Percentiles rank a stretch among this genome's conserved stretches.
These are phyloP conservation scores for Solanum tacnaense DNA, from an alignment of 257 asterid genomes.

Conservation along the genomic window DNA sequence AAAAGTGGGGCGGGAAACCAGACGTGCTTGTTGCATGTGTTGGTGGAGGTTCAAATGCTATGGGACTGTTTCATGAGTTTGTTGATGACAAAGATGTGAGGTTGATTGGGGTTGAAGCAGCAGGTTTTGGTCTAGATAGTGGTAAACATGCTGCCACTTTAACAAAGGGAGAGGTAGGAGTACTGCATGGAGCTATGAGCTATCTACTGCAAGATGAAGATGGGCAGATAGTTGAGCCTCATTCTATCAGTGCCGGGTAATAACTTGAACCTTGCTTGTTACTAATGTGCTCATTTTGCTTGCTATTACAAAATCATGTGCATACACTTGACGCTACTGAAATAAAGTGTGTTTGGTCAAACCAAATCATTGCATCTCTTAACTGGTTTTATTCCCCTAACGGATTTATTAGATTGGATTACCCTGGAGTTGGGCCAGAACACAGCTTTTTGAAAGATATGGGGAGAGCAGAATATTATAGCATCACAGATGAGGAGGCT, in stretches of 20 bases:
- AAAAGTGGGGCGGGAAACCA: slow-evolving; percentile 86
- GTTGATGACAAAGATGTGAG: slow-evolving; percentile 77
- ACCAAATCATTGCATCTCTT: too few relatives aligned
- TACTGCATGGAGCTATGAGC: slow-evolving; percentile 95
- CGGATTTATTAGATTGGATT: slow-evolving; percentile 45
- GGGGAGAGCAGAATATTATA: slow-evolving; percentile 77
- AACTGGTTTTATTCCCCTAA: not conserved
- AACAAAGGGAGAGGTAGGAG: slow-evolving; percentile 89
- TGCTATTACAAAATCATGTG: not conserved
- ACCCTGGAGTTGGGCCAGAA: slow-evolving; percentile 97
- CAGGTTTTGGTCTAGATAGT: slow-evolving; percentile 86
- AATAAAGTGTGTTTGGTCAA: not conserved
- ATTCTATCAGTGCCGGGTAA: slow-evolving; percentile 95
- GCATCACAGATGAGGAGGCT: slow-evolving; percentile 86
- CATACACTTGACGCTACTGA: not conserved
- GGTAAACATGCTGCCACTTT: slow-evolving; percentile 96
- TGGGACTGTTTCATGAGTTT: slow-evolving; percentile 88
- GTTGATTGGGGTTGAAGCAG: slow-evolving; percentile 91
- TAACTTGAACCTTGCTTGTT: not conserved
- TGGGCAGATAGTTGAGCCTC: slow-evolving; percentile 91
- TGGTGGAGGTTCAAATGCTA: slow-evolving; percentile 97
- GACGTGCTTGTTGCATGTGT: slow-evolving; percentile 89
- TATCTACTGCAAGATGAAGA: slow-evolving; percentile 91
- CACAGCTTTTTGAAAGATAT: slow-evolving; percentile 90
- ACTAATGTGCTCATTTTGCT: not conserved